Base-by-base conservation (phyloP, 768 basidiomycete genomes). In the Boletus sp. region DNA sequence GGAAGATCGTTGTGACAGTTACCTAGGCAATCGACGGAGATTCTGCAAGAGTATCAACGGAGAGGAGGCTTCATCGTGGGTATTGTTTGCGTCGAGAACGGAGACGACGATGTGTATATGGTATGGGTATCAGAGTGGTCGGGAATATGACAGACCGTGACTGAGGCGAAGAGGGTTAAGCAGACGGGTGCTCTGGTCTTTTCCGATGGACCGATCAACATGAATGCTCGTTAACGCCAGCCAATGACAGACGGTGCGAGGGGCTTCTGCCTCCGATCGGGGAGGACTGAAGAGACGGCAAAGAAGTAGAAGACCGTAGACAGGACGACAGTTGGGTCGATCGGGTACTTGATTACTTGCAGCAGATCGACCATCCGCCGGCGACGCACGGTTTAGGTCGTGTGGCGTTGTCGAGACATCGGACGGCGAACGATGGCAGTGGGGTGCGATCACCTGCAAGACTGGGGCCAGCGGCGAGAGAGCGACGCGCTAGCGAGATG, bases 1-100 rank as follows among this genome's bases (percentile, higher is more conserved):
- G 71, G 46, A 72, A 72, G 58, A 68, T 74, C 29, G 51, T 72
- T 34, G 65, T 58, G 19, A 64, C 56, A 29, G 56, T 72, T 54
- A 38, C 47, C 54, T 67, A 65, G 59, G 53, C 42, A 34, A 51
- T 37, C 21, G 45, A 38, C 49, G 50, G 65, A 23, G 57, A 52
- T 55, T 52, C 52, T 42, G 42, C 34, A 35, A 50, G 42, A 27
- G 44, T 37, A 51, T 59, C 13, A 25, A 30, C 30, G 38, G 4
- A 38, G 13, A 27, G 44, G 21, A 43, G 41, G 30, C 29, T 50
- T 51, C 41, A 13, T 46, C 41, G 53, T 49, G 54, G 38, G 30
- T 41, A 45, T 33, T 47, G 41, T 58, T 58, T 58, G 52, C 40
- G 33, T 15, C 17, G 29, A 45, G 43, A 43, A 40, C 27, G 51